Evolutionary conservation across 169 alveolate species (phyloP).

Genomic region (Cryptosporidium meleagridis): DNA sequence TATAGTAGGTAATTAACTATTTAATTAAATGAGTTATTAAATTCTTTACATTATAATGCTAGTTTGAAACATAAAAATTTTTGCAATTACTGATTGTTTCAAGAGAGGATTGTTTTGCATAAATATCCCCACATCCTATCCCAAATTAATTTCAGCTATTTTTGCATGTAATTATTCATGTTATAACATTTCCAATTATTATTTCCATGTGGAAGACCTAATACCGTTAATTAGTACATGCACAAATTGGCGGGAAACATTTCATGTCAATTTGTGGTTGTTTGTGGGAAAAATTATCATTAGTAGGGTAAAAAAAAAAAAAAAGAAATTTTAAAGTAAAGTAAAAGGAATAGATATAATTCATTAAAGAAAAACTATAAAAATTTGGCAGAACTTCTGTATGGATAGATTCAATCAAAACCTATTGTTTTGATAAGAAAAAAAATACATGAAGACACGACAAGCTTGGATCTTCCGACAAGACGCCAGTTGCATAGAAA

Average conservation of each 20-base stretch:
- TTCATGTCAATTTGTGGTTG: constrained; percentile 6
- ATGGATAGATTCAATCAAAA: not conserved
- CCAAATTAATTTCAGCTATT: not conserved
- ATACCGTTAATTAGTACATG: not conserved
- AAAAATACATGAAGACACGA: constrained; percentile 67
- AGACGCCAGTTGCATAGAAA: constrained; percentile 71
- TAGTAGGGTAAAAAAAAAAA: not conserved
- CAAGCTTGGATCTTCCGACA: constrained; percentile 76
- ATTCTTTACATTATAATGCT: not conserved
- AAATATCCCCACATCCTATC: not conserved
- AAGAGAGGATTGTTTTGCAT: not conserved
- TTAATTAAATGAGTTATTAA: too few species aligned
- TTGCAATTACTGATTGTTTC: too few species aligned
- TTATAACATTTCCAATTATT: not conserved
- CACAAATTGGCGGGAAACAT: not conserved
- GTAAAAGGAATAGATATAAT: not conserved
- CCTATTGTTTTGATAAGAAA: not conserved
- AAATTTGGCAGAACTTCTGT: not conserved
- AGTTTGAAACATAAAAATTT: too few species aligned
- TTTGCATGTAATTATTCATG: not conserved
- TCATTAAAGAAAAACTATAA: not conserved
- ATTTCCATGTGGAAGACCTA: not conserved
- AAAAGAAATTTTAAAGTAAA: not conserved
- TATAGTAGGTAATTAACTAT: not conserved
- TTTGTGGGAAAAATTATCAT: not conserved